Evolutionary conservation across 2,329 filamentous ascomycete species (phyloP), one percentile per base, ranked within the genome.

Genomic region (Pestalotiopsis sp.): DNA sequence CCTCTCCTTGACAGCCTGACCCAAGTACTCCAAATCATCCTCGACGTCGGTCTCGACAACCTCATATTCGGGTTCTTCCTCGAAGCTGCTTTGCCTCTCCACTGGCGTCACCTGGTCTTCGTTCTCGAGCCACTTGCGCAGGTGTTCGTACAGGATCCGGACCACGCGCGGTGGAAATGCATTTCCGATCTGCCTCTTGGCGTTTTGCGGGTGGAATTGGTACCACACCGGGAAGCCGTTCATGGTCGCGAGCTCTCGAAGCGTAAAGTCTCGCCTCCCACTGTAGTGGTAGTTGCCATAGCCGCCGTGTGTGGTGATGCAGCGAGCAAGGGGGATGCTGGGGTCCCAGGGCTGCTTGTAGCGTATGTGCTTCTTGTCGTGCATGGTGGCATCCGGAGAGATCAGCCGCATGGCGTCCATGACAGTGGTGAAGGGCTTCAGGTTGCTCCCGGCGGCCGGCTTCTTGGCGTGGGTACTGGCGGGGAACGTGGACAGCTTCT

Each of bases 131-230:
- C 83, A 86, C 7, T 76, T 70, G 20, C 83, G 77, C 9, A 89
- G 73, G 63, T 87, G 84, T n/a, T 76, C 75, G 70, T 85, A 88
- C 0, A 89, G 73, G 0, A 84, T 78, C 31, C 80, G 79, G 2
- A 88, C 88, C 0, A 86, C 85, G 36, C 81, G 81, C 0, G 92
- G 89, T 0, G 93, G 92, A 17, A 95, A 93, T 0, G 93, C 93
- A 74, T 96, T 95, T 0, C 93, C 93, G 71, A 95, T 92, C 76
- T 94, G 92, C 71, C 83, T 86, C 72, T 86, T 86, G 17, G 88
- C 80, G 14, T 78, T 76, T 0, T 78, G 81, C 0, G 79, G 80
- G 0, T 80, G 70, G 74, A 95, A 95, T 0, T 77, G 76, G 75
- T 93, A 91, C 2, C 81, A 75, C 0, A 80, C 69, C 0, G 92